Conservation (phyloP, 2,329 filamentous ascomycete species). For the Dothideomycetes sp. region DNA sequence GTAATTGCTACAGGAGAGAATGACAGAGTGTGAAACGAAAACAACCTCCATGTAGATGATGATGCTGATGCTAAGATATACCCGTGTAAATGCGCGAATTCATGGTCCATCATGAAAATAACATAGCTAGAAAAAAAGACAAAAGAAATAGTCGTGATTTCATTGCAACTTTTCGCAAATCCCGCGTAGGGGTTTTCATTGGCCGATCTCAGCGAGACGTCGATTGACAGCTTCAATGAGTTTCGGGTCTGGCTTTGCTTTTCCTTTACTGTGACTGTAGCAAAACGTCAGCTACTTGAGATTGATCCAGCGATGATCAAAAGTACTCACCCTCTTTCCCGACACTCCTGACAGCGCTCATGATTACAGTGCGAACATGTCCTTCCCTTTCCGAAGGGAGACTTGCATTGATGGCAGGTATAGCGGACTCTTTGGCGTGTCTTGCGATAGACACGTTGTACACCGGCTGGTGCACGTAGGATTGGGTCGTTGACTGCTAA, state of each 20-base stretch:
- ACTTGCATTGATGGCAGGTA: constrained; percentile 54
- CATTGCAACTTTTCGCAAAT: too few species aligned
- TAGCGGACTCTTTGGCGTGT: constrained; percentile 37
- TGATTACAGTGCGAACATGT: constrained; percentile 54
- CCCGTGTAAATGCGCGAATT: too few species aligned
- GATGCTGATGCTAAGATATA: too few species aligned
- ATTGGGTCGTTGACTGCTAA: constrained; percentile 6
- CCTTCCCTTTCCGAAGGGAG: constrained; percentile 47
- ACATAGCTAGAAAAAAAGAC: neutral
- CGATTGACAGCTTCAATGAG: constrained; percentile 3
- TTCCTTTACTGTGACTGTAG: neutral
- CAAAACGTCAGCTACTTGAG: neutral
- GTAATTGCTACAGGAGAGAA: too few species aligned
- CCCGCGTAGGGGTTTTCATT: too few species aligned
- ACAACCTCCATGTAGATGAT: too few species aligned
- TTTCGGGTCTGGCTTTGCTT: constrained; percentile 1
- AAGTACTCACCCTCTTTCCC: constrained; percentile 40
- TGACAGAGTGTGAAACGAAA: too few species aligned
- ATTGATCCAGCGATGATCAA: neutral
- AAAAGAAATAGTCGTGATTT: neutral
- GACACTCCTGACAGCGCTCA: constrained; percentile 51
- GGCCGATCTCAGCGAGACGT: constrained; percentile 4
- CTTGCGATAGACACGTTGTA: constrained; percentile 34
- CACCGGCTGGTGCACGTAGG: constrained; percentile 7
- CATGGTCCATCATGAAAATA: too few species aligned